Conservation (phyloP, 352 stramenopile species). For the Globisporangium yorkense region DNA sequence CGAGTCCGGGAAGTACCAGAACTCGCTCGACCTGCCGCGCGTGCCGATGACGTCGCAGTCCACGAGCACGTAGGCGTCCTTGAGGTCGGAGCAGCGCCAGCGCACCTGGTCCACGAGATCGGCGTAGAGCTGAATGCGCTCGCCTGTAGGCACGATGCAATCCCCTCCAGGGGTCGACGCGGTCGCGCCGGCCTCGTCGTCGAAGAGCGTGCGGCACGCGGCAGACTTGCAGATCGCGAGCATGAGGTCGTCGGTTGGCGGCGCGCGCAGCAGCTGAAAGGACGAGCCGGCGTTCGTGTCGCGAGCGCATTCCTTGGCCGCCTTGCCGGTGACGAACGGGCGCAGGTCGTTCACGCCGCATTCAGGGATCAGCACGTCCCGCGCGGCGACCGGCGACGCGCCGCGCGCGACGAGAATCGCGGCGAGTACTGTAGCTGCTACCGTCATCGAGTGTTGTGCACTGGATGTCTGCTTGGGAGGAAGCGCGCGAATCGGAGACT, state of each 20-base stretch:
- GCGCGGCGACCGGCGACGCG: too few species aligned
- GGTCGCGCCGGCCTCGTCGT: neutral
- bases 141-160: slow-evolving; percentile 5
- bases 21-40: slow-evolving; percentile 4
- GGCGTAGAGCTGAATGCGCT: slow-evolving; percentile 5
- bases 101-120: slow-evolving; percentile 9
- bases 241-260: slow-evolving; percentile 1
- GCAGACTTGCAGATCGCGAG: slow-evolving; percentile 11
- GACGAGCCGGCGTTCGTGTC: slow-evolving; percentile 5
- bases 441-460: too few species aligned
- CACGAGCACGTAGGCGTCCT: slow-evolving; percentile 12
- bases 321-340: neutral
- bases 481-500: too few species aligned
- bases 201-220: slow-evolving; percentile 5
- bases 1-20: slow-evolving; percentile 14
- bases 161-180: neutral
- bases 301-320: slow-evolving; percentile 3
- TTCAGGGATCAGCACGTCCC: neutral
- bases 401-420: too few species aligned
- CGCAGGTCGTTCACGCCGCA: slow-evolving; percentile 4
- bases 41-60: slow-evolving; percentile 5
- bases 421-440: too few species aligned
- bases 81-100: slow-evolving; percentile 3
- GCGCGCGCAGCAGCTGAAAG: slow-evolving; percentile 4
- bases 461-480: too few species aligned